Percentiles rank a stretch among this genome's conserved stretches.
Evolutionary conservation across 805 yeast genomes (phyloP).

Genomic region (Yarrowia sp.): DNA sequence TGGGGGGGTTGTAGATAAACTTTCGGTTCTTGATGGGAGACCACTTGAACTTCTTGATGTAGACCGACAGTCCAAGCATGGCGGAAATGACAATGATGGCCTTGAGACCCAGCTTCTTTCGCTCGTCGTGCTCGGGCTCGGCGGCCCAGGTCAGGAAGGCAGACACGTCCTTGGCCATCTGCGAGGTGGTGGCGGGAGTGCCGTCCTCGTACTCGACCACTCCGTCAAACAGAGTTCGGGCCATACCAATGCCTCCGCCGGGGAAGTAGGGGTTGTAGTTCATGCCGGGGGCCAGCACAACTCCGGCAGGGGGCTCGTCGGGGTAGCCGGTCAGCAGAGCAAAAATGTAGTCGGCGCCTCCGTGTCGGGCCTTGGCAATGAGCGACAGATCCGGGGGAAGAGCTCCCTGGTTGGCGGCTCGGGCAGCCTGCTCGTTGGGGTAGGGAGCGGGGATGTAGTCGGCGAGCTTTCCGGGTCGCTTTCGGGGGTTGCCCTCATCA

Average conservation of each 20-base stretch:
- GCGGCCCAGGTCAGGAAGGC: constrained; percentile 97
- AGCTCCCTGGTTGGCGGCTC: constrained; percentile 99
- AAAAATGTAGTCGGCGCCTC: constrained; percentile 94
- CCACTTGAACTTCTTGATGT: constrained; percentile 99
- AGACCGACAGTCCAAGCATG: constrained; percentile 75
- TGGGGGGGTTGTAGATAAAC: constrained; percentile 89
- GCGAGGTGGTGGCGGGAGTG: constrained; percentile 96
- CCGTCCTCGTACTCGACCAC: constrained; percentile 98
- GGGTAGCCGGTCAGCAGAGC: constrained; percentile 96
- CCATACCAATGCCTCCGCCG: constrained; percentile 99
- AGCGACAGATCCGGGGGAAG: constrained; percentile 96
- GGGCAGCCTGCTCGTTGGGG: constrained; percentile 97
- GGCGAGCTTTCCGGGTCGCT: constrained; percentile 97
- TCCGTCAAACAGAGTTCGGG: constrained; percentile 94
- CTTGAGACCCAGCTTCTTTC: constrained; percentile 95
- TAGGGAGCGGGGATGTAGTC: constrained; percentile 94
- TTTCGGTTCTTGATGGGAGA: constrained; percentile 91
- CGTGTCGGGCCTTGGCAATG: constrained; percentile 98
- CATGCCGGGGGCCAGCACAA: constrained; percentile 82
- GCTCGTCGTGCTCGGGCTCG: constrained; percentile 97
- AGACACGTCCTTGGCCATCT: constrained; percentile 98
- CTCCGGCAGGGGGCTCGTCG: constrained; percentile 98
- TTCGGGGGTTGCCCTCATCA: constrained; percentile 95
- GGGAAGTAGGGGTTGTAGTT: constrained; percentile 99
- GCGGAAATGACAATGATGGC: constrained; percentile 77